Evolutionary conservation across 306 rosid genomes (phyloP).

Genomic region (Quercus ilex): DNA sequence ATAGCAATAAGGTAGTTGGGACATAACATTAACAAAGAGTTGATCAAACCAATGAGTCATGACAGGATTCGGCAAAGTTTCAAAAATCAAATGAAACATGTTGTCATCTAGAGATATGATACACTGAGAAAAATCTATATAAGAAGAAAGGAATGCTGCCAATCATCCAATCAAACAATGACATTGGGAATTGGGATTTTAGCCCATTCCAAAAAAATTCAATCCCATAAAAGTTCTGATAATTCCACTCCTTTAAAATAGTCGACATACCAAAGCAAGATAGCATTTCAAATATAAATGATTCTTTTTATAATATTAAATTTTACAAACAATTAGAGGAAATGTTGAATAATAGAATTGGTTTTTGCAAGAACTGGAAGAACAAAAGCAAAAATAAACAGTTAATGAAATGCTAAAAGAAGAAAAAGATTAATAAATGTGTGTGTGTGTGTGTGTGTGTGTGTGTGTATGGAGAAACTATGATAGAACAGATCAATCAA

Average conservation of each 20-base stretch:
- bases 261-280: background rate
- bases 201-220: background rate
- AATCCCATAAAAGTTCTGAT: background rate
- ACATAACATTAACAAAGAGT: slow-evolving; percentile 6
- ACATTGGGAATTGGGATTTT: too few species aligned
- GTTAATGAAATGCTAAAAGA: too few species aligned
- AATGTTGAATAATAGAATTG: background rate
- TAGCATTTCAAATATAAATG: background rate
- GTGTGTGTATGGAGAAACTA: too few species aligned
- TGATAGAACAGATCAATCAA: too few species aligned
- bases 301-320: background rate
- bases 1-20: slow-evolving; percentile 4
- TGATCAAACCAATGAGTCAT: background rate
- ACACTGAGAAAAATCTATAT: too few species aligned
- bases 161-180: too few species aligned
- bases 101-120: background rate
- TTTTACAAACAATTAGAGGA: background rate
- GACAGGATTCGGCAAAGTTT: background rate
- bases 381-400: too few species aligned
- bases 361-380: too few species aligned
- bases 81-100: background rate
- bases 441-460: too few species aligned
- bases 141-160: too few species aligned
- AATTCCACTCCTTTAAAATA: background rate
- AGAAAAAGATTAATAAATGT: too few species aligned